Conservation (phyloP, 495 filamentous ascomycete species). For the Aspergillus bertholletiae region DNA sequence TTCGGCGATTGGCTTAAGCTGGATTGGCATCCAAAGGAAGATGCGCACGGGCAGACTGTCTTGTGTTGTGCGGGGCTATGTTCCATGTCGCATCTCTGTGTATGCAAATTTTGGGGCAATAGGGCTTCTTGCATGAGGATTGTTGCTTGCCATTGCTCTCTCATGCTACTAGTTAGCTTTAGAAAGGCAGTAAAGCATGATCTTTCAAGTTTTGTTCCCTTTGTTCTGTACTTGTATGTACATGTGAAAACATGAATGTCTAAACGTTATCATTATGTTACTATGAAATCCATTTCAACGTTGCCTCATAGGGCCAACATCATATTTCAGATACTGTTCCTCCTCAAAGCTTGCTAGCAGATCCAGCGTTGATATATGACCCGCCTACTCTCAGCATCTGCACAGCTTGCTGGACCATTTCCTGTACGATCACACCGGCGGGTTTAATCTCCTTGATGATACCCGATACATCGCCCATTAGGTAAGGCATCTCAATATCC, state of each 20-base stretch:
- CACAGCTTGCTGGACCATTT: constrained; percentile 82
- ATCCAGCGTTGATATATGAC: constrained; percentile 29
- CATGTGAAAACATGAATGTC: constrained; percentile 28
- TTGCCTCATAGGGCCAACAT: neutral
- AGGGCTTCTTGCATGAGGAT: constrained; percentile 2
- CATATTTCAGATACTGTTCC: neutral
- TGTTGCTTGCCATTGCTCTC: neutral
- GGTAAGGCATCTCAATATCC: constrained; percentile 68
- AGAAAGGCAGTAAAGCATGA: constrained; percentile 5
- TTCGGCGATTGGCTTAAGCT: constrained; percentile 3
- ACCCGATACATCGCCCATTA: constrained; percentile 94
- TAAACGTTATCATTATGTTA: constrained; percentile 13
- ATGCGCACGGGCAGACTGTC: neutral
- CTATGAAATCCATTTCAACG: constrained; percentile 7
- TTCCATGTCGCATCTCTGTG: constrained; percentile 2
- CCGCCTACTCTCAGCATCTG: constrained; percentile 53
- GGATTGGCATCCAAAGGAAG: neutral
- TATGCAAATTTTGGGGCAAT: neutral
- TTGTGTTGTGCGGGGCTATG: neutral
- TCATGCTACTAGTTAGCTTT: constrained; percentile 4
- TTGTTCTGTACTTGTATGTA: constrained; percentile 41
- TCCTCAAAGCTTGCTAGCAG: constrained; percentile 35
- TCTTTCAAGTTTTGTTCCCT: constrained; percentile 16
- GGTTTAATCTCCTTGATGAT: constrained; percentile 71
- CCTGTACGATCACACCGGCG: constrained; percentile 73